These are phyloP conservation scores for Anisodus tanguticus DNA, from an alignment of 257 asterid species.

Conservation along the genomic window DNA sequence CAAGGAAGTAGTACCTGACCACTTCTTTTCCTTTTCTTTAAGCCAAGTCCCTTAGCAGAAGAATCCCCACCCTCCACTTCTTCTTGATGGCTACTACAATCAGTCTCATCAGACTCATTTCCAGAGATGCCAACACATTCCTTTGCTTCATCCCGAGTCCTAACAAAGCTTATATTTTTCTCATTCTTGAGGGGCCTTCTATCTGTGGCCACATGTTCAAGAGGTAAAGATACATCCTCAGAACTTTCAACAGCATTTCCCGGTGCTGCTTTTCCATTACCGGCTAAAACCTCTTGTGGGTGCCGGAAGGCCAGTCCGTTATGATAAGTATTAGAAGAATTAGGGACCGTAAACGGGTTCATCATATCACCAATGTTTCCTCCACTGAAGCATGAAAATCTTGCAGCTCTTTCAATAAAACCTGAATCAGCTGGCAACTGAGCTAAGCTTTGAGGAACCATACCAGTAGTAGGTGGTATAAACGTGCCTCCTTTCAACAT, in stretches of 20 bases:
- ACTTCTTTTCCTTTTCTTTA: constrained; percentile 78
- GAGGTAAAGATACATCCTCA: constrained; percentile 41
- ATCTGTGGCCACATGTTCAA: constrained; percentile 36
- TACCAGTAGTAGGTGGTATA: constrained; percentile 54
- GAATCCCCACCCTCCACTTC: constrained; percentile 52
- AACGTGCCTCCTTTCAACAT: constrained; percentile 25
- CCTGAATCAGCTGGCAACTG: constrained; percentile 82
- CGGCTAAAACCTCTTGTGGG: constrained; percentile 46
- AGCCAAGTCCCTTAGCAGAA: constrained; percentile 51
- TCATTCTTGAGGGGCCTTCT: constrained; percentile 57
- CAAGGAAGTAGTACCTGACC: constrained; percentile 52
- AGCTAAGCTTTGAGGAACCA: constrained; percentile 62
- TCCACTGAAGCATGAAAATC: constrained; percentile 81
- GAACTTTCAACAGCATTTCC: constrained; percentile 44
- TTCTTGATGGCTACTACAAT: constrained; percentile 67
- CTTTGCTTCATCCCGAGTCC: constrained; percentile 45
- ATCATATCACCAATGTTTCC: constrained; percentile 61
- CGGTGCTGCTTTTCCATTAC: constrained; percentile 36
- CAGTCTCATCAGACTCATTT: constrained; percentile 70
- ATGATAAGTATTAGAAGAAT: constrained; percentile 42
- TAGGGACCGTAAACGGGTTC: constrained; percentile 48
- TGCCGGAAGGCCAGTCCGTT: constrained; percentile 48
- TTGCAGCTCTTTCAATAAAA: constrained; percentile 82
- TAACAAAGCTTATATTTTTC: constrained; percentile 38
- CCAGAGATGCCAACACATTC: constrained; percentile 48